Evolutionary conservation across 2,329 filamentous ascomycete genomes (phyloP).

Genomic region (Gyromitra esculenta): DNA sequence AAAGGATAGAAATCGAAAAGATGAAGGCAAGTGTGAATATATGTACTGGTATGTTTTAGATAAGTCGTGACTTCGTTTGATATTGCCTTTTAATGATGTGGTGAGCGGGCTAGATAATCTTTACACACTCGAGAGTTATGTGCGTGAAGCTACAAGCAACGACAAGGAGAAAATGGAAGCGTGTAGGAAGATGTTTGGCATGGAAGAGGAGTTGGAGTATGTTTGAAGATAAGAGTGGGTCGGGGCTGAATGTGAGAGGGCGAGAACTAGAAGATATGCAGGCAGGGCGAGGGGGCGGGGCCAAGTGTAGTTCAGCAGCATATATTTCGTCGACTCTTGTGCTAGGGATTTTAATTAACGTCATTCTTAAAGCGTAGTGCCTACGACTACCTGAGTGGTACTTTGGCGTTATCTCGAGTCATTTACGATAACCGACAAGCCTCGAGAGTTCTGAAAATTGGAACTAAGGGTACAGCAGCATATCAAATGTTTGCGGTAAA

Average conservation of each 20-base stretch:
- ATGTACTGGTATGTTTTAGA: conserved; percentile 50
- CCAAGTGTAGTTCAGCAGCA: too few relatives aligned
- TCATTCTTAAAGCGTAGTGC: not conserved
- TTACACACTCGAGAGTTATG: conserved; percentile 54
- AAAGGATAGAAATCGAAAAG: conserved; percentile 42
- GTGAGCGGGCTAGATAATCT: conserved; percentile 55
- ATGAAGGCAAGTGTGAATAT: conserved; percentile 55
- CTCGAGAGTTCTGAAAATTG: too few relatives aligned
- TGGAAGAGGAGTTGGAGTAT: conserved; percentile 54
- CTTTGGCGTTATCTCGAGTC: too few relatives aligned
- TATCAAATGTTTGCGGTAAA: too few relatives aligned
- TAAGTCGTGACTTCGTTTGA: not conserved
- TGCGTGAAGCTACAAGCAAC: conserved; percentile 48
- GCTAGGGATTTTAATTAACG: not conserved
- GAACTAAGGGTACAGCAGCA: too few relatives aligned
- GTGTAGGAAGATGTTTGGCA: conserved; percentile 49
- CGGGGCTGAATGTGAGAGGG: not conserved
- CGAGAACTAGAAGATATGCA: not conserved
- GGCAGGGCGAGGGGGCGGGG: too few relatives aligned
- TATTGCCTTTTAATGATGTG: conserved; percentile 1
- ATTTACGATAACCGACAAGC: too few relatives aligned
- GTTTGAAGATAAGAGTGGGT: conserved; percentile 9
- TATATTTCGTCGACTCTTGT: not conserved
- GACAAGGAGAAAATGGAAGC: conserved; percentile 51
- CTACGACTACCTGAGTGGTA: too few relatives aligned